Evolutionary conservation across 495 filamentous ascomycete species (phyloP).

Genomic region (Lophiotrema nucula): DNA sequence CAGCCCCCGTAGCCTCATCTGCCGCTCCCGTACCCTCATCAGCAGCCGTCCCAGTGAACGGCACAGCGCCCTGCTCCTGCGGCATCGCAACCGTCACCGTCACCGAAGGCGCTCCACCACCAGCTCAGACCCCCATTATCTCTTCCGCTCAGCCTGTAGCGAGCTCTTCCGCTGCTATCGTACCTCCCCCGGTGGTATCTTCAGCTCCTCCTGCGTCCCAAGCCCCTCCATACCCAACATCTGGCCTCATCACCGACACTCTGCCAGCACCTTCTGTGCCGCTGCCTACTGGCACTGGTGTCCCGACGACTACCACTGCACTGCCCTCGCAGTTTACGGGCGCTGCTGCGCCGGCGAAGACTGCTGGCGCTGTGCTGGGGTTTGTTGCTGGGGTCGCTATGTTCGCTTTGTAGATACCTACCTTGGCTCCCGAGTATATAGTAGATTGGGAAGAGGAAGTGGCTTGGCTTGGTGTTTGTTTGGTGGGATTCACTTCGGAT

Average conservation of each 20-base stretch:
- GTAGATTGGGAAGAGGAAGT: no score
- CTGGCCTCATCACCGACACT: constrained; percentile 16
- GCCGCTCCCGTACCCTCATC: background rate
- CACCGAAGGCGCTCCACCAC: constrained; percentile 5
- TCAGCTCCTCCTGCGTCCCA: constrained; percentile 1
- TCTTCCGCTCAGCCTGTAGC: background rate
- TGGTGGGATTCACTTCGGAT: no score
- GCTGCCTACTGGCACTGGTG: background rate
- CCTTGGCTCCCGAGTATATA: no score
- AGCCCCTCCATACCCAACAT: constrained; percentile 14
- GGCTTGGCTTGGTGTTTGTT: no score
- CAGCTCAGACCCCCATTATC: background rate
- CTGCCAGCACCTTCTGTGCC: constrained; percentile 2
- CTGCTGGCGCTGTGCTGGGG: background rate
- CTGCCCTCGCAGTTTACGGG: background rate
- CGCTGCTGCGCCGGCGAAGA: background rate
- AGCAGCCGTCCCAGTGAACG: background rate
- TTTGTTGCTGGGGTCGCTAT: background rate
- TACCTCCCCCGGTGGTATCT: background rate
- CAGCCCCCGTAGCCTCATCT: background rate
- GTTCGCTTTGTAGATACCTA: background rate
- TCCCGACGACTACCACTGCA: background rate
- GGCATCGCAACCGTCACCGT: constrained; percentile 16
- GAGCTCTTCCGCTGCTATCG: background rate
- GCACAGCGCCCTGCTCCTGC: constrained; percentile 15